Percentiles rank a stretch among this genome's conserved stretches.
These are phyloP conservation scores for Trichosporon ovoides DNA, from an alignment of 1,284 basidiomycete genomes.

Conservation along the genomic window DNA sequence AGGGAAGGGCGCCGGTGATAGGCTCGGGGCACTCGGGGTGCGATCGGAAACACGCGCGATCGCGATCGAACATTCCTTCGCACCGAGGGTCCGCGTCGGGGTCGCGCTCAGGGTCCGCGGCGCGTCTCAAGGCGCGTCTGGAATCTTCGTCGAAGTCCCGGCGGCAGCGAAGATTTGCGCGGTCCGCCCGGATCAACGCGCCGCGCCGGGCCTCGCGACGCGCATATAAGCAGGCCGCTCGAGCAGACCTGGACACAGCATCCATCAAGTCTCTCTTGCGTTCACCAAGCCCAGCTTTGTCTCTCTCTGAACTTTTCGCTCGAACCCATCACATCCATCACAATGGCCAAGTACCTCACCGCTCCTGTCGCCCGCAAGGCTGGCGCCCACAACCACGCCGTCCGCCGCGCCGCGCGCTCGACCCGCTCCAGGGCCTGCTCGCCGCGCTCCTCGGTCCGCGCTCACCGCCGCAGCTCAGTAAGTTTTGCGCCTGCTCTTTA, in stretches of 20 bases:
- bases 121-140: neutral
- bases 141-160: neutral
- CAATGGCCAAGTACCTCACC: conserved; percentile 5
- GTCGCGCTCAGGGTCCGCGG: neutral
- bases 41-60: conserved; percentile 1
- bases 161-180: no score
- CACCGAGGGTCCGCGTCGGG: neutral
- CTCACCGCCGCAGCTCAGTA: conserved; percentile 1
- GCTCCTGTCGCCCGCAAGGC: conserved; percentile 1
- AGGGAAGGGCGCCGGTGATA: neutral
- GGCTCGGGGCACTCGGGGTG: neutral
- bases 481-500: neutral
- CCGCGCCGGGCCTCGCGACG: neutral
- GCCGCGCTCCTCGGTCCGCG: neutral
- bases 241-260: neutral
- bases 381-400: neutral
- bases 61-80: conserved; percentile 5
- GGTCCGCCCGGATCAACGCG: no score
- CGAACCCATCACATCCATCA: neutral
- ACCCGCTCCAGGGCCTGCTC: neutral
- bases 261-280: neutral
- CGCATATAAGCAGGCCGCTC: neutral
- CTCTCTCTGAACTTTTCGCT: neutral
- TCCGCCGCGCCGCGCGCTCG: conserved; percentile 5
- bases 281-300: neutral